Evolutionary conservation across 768 basidiomycete genomes (phyloP), one percentile per base, ranked within the genome.

Genomic region (Pleurotus platypus): DNA sequence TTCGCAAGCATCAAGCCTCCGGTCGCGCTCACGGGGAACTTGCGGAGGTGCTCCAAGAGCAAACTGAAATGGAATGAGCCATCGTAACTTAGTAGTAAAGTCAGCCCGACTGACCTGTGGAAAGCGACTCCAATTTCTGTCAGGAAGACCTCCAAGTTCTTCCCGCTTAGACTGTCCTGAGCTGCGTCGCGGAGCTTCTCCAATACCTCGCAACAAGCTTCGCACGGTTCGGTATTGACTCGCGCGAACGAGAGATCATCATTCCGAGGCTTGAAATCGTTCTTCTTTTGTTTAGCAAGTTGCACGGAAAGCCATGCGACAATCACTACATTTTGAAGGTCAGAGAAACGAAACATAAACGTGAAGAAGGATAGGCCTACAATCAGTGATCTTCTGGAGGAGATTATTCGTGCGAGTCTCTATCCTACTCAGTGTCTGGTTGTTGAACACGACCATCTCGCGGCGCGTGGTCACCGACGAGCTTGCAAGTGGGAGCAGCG

Each of bases 1-100:
- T 98, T 99, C 20, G 97, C 96, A 40, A 99, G 86, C 92, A 98
- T 96, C 51, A 99, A 76, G 13, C 96, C 97, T 42, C 97, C 97
- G 1, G 94, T 94, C 0, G 95, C 94, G 62, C 89, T 97, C 54
- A 99, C 94, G 2, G 94, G 92, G 74, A 98, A 98, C 72, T 93
- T 98, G 66, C 90, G 89, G 56, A 97, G 78, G 67, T 99, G 97
- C 40, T 98, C 97, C 49, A 99, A 79, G 5, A 99, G 80, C 11
- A 95, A 78, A 58, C 96, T 97, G 48, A 6, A 43, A 48, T 61
- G 22, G 1, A 35, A 35, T 35, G 9, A 35, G 30, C 9, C 11
- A 35, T 35, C 13, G 42, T 13, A 4, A 16, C 6, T 43, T 15
- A 1, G 42, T n/a, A 60, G 42, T 43, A 43, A 15, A 20, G 20